Evolutionary conservation across 2,329 filamentous ascomycete genomes (phyloP).

Genomic region (Hypoxylon sp.): DNA sequence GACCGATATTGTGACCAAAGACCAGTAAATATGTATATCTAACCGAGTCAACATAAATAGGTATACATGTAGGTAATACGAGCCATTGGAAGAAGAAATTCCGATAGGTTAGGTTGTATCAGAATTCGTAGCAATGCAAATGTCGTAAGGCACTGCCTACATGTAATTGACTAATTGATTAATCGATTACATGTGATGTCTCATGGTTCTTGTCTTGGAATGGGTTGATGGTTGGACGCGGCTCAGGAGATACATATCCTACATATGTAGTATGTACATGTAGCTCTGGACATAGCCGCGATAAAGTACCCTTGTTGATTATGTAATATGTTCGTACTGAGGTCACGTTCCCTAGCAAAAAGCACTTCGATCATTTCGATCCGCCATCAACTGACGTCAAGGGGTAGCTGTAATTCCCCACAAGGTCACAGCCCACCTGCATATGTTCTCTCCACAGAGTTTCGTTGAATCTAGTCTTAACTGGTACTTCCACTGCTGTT

Average conservation of each 20-base stretch:
- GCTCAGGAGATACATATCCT: constrained; percentile 21
- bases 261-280: no score
- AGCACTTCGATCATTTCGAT: constrained; percentile 6
- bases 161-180: constrained; percentile 1
- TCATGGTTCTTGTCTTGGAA: constrained; percentile 29
- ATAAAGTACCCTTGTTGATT: background rate
- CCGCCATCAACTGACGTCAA: constrained; percentile 35
- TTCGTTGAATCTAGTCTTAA: constrained; percentile 1
- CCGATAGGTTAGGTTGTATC: background rate
- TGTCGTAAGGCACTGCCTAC: background rate
- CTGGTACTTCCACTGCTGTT: constrained; percentile 3
- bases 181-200: constrained; percentile 18
- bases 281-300: background rate
- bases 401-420: constrained; percentile 30
- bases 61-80: background rate
- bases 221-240: constrained; percentile 36
- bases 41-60: background rate
- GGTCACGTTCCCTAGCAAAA: constrained; percentile 24
- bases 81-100: background rate
- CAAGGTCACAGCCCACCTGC: constrained; percentile 30
- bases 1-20: background rate
- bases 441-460: constrained; percentile 20
- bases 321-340: constrained; percentile 9
- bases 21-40: background rate
- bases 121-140: background rate